phyloP scores from a whole-genome alignment of 225 moss, liverwort and hornwort genomes.

The Pleurozium schreberi region DNA sequence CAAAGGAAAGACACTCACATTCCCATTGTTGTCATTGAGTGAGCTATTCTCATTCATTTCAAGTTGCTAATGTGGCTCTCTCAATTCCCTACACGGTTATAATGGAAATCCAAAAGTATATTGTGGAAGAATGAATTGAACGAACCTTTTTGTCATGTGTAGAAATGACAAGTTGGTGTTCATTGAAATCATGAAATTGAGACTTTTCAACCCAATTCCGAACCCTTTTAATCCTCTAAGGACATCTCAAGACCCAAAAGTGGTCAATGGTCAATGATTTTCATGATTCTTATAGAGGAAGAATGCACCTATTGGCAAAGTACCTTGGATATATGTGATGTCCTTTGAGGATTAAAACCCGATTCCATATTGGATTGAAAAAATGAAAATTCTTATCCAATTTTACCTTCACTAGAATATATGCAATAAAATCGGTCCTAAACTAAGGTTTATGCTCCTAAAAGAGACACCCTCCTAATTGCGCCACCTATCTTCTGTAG shows the following conservation, averaged over 20 bases:
- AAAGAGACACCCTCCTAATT: neutral
- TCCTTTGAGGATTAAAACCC: neutral
- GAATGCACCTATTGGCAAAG: neutral
- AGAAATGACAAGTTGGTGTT: neutral
- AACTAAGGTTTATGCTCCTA: too few species aligned
- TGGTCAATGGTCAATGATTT: neutral
- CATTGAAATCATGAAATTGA: neutral
- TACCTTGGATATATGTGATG: neutral
- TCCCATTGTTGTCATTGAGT: neutral
- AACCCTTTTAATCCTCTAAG: neutral
- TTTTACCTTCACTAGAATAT: neutral
- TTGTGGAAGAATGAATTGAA: neutral
- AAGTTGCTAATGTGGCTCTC: rapidly evolving
- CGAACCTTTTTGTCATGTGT: neutral
- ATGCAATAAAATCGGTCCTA: neutral
- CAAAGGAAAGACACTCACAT: neutral
- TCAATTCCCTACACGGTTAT: rapidly evolving
- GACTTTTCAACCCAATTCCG: neutral
- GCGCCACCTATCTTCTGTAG: neutral
- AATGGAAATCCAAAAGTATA: neutral
- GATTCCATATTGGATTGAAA: too few species aligned
- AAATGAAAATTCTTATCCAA: neutral
- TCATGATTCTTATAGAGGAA: neutral
- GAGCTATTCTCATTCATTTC: neutral
- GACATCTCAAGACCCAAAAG: neutral